A percentile compares a stretch with the other conserved stretches of the same genome.
These are phyloP conservation scores for Tylopilus rubrobrunneus DNA, from an alignment of 768 basidiomycete genomes.

Conservation along the genomic window DNA sequence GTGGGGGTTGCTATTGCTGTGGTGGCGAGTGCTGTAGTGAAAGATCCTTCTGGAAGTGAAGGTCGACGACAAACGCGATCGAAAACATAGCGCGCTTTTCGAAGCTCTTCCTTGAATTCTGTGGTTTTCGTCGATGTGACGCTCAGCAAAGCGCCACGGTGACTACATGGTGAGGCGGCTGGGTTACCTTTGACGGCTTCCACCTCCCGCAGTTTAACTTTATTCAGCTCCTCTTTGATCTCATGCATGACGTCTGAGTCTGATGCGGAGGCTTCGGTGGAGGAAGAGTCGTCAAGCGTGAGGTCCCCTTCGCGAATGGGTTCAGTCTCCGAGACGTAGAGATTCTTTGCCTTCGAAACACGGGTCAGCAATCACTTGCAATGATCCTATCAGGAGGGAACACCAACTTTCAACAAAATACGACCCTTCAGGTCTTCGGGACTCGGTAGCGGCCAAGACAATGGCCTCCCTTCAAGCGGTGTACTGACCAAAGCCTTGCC, in stretches of 20 bases:
- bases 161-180: not conserved
- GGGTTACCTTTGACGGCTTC: conserved; percentile 36
- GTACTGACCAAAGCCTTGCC: conserved; percentile 49
- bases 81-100: conserved; percentile 39
- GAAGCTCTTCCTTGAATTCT: conserved; percentile 39
- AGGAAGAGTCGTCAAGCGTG: conserved; percentile 39
- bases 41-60: conserved; percentile 17
- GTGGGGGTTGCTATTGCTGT: conserved; percentile 7
- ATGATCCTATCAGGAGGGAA: not conserved
- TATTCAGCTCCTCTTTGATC: conserved; percentile 25
- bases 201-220: conserved; percentile 25
- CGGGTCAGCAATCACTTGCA: not conserved
- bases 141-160: conserved; percentile 13
- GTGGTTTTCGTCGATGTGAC: conserved; percentile 4
- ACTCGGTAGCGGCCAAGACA: conserved; percentile 65
- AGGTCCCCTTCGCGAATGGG: conserved; percentile 31
- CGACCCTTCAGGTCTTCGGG: conserved; percentile 77
- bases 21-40: conserved; percentile 12
- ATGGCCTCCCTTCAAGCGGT: conserved; percentile 44
- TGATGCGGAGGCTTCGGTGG: conserved; percentile 37
- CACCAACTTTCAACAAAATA: conserved; percentile 76
- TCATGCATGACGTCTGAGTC: conserved; percentile 28
- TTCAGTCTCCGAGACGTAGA: conserved; percentile 48
- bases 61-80: conserved; percentile 37
- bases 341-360: conserved; percentile 63